Evolutionary conservation across 2,329 filamentous ascomycete genomes (phyloP).

Genomic region (Knufia petricola): DNA sequence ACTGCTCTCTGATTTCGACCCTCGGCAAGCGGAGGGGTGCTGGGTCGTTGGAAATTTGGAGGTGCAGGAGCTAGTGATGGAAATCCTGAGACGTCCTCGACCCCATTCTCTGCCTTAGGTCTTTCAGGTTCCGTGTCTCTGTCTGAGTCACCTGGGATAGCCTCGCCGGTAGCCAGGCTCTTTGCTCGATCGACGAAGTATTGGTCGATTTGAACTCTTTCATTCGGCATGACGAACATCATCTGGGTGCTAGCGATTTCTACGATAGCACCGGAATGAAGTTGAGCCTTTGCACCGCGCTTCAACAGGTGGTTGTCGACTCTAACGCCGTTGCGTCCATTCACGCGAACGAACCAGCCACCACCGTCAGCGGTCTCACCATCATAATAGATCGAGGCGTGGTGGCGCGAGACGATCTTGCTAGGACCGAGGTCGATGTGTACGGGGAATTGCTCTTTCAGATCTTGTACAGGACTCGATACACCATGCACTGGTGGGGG

Average conservation of each 20-base stretch:
- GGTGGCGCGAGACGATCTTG: conserved; percentile 69
- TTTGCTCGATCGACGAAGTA: conserved; percentile 61
- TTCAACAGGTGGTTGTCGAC: conserved; percentile 65
- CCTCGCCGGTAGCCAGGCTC: conserved; percentile 33
- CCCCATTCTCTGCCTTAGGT: conserved; percentile 11
- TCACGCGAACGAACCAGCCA: conserved; percentile 75
- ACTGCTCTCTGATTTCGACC: conserved; percentile 24
- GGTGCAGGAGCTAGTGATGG: conserved; percentile 34
- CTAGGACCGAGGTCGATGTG: conserved; percentile 83
- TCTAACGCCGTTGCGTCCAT: conserved; percentile 83
- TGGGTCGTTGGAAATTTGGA: conserved; percentile 34
- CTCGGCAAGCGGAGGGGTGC: conserved; percentile 22
- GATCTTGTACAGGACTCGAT: conserved; percentile 38
- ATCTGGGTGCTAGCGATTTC: conserved; percentile 91
- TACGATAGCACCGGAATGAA: conserved; percentile 81
- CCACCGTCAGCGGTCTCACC: conserved; percentile 45
- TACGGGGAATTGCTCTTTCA: conserved; percentile 39
- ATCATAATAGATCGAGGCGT: conserved; percentile 67
- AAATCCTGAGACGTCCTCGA: conserved; percentile 11
- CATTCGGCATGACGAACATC: conserved; percentile 91
- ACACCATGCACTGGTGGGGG: conserved; percentile 22
- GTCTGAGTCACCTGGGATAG: conserved; percentile 30
- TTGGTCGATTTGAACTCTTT: conserved; percentile 58
- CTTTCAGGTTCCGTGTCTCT: conserved; percentile 27
- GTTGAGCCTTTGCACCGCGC: conserved; percentile 52